A percentile compares a stretch with the other conserved stretches of the same genome.
Conservation (phyloP, 2,329 filamentous ascomycete genomes). For the Arthrinium phaeospermum region DNA sequence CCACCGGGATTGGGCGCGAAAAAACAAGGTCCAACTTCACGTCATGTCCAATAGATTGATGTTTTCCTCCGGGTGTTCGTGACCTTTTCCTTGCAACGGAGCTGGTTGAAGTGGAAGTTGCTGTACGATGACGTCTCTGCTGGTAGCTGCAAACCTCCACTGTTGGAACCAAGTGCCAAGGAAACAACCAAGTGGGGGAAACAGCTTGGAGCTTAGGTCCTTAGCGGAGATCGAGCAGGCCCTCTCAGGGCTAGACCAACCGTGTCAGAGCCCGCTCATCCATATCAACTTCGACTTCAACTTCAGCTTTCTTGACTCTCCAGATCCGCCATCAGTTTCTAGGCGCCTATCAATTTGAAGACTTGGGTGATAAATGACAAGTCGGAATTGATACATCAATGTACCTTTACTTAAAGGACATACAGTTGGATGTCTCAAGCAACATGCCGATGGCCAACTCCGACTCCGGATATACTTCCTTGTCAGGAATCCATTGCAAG, state of each 20-base stretch:
- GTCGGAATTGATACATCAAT: no score
- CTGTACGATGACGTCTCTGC: constrained; percentile 4
- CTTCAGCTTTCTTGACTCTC: not conserved
- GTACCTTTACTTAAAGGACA: no score
- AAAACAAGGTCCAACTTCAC: not conserved
- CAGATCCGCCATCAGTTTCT: no score
- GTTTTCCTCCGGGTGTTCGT: not conserved
- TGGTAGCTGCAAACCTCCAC: not conserved
- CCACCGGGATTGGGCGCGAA: not conserved
- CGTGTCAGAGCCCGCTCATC: not conserved
- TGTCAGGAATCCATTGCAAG: not conserved
- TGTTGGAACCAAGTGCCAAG: not conserved
- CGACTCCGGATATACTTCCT: not conserved
- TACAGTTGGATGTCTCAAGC: not conserved
- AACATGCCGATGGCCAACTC: not conserved
- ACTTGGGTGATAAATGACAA: no score
- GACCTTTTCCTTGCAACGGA: constrained; percentile 4
- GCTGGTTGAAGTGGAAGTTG: not conserved
- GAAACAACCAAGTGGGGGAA: not conserved
- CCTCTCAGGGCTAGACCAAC: not conserved
- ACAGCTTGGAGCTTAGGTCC: not conserved
- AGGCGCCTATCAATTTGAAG: no score
- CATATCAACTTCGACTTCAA: not conserved
- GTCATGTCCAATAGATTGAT: not conserved
- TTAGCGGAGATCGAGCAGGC: not conserved